Evolutionary conservation across 2,329 filamentous ascomycete genomes (phyloP), one percentile per base, ranked within the genome.

Genomic region (Lachnellula occidentalis): DNA sequence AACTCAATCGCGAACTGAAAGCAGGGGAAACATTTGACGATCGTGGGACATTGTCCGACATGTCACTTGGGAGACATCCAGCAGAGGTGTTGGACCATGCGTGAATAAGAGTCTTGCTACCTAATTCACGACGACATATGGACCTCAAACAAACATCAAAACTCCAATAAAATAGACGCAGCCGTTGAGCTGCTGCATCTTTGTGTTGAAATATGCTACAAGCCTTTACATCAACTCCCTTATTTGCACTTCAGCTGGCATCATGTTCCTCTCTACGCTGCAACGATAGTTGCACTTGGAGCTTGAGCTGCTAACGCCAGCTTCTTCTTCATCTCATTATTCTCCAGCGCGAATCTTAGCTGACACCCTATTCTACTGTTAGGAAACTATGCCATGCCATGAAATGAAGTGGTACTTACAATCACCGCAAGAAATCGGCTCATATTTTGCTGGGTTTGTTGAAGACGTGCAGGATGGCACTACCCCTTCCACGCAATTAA

Each of bases 391-490:
- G 27, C 9, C 5, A 14, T 36, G 21, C 2, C 2, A 22, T 41
- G 54, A 27, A 12, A 5, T 46, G 14, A 9, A 27, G 31, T 6
- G 47, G 15, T 17, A 60, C 67, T 63, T 66, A 70, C 68, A 73
- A 46, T 78, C 72, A 15, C 77, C 76, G 57, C 76, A 78, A 7
- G 74, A 78, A 21, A 79, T 78, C 6, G 76, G 76, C 51, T 76
- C 73, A 54, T 79, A 80, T 58, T 75, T 76, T 0, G 75, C 66
- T 2, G 75, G 77, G 42, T 78, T 74, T 0, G 67, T 66, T 45
- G 74, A 71, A 15, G 74, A 73, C 14, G 72, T 67, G 57, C 77
- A 80, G 5, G 72, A 76, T 0, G 74, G 73, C 17, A 79, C 69
- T 7, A 80, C 76, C 7, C 72, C 70, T 53, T 75, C 75, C 17